Evolutionary conservation across 164 flowering plant genomes (phyloP).

Genomic region (Kingdonia uniflora): DNA sequence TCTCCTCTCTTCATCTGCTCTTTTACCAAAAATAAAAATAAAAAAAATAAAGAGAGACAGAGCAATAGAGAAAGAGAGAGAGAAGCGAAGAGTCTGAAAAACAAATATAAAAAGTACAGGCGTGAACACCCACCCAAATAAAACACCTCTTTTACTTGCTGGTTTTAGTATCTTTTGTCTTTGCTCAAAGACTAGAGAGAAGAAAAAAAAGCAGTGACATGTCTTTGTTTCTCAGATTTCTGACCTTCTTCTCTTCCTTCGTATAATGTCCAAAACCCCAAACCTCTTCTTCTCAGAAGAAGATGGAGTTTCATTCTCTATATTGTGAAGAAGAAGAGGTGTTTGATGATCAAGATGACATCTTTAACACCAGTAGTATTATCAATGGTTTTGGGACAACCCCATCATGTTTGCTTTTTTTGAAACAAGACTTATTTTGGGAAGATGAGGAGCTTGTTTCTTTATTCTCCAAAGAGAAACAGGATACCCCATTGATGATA

Average conservation of each 20-base stretch:
- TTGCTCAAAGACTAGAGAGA: neutral
- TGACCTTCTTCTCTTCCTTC: neutral
- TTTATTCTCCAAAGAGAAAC: constrained; percentile 38
- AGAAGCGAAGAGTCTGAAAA: neutral
- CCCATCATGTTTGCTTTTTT: too few species aligned
- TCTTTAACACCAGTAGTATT: neutral
- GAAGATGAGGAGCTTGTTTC: constrained; percentile 54
- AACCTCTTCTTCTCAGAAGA: constrained; percentile 47
- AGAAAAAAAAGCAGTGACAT: constrained; percentile 4
- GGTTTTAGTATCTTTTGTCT: constrained; percentile 1
- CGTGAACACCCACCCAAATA: constrained; percentile 11
- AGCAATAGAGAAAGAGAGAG: too few species aligned
- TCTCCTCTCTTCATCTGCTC: too few species aligned
- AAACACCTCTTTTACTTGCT: constrained; percentile 8
- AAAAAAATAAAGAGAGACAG: too few species aligned
- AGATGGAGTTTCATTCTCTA: constrained; percentile 40
- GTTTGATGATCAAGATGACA: constrained; percentile 18
- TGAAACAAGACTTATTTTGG: constrained; percentile 45
- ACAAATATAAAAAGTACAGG: constrained; percentile 17
- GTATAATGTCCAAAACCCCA: constrained; percentile 23
- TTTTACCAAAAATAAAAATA: too few species aligned
- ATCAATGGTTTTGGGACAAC: too few species aligned
- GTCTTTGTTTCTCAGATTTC: neutral
- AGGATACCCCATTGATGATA: constrained; percentile 13
- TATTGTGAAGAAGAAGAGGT: constrained; percentile 49